Conservation (phyloP, 345 rosid species). For the Eucalyptus sp. region DNA sequence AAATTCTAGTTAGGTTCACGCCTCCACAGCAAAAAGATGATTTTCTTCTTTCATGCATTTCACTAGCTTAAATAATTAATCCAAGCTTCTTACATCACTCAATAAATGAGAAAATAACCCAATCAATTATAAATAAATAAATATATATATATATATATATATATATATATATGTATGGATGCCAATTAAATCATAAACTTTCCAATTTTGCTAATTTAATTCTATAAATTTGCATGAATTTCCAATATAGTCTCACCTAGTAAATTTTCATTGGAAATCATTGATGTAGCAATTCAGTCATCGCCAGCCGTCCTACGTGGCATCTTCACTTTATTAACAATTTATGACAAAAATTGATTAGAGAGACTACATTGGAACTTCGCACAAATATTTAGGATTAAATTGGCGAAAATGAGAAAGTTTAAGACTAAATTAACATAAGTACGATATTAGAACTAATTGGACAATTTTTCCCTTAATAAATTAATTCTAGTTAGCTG, state of each 20-base stretch:
- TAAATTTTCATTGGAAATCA: not conserved
- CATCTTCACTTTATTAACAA: no score
- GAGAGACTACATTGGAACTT: no score
- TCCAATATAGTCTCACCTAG: rapidly evolving
- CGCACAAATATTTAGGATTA: no score
- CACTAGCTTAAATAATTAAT: not conserved
- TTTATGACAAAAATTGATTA: no score
- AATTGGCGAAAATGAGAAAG: not conserved
- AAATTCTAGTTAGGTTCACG: not conserved
- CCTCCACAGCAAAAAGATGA: not conserved
- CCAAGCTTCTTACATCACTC: not conserved
- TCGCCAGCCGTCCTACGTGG: rapidly evolving
- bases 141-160: no score
- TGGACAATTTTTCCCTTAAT: not conserved
- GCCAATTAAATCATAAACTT: no score
- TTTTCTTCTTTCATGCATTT: not conserved
- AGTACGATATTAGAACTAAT: not conserved
- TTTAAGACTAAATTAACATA: no score
- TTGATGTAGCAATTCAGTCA: not conserved
- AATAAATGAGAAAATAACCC: not conserved
- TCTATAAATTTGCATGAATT: no score
- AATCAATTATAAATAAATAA: no score
- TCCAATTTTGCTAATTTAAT: not conserved
- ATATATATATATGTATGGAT: not conserved
- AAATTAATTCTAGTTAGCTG: not conserved